Base-by-base conservation (phyloP, 2,329 filamentous ascomycete genomes). In the Fusarium pseudonygamai region DNA sequence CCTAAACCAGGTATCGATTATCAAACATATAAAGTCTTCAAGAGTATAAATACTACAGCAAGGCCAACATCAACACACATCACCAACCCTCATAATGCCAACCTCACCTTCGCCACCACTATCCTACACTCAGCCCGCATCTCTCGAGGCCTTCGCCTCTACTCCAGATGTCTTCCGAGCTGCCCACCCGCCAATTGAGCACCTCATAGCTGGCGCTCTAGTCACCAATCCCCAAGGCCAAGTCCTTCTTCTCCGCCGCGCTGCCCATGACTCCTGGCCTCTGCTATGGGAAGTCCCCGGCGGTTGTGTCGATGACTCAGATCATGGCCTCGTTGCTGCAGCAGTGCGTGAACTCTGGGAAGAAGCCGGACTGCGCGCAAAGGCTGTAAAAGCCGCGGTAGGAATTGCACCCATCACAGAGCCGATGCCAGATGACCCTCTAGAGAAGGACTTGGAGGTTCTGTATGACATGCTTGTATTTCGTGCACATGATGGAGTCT, bases 311-410 rank as follows among this genome's bases (percentile, higher is more conserved):
- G 76, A 78, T 46, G 53, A 67, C 24, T 32, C 57, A 18, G 77
- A 78, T 50, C 56, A 55, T 9, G 64, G 66, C 60, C 45, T 78
- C 34, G 64, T 78, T 24, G 73, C 73, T 34, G 77, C 71, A 30
- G 77, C 76, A 5, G 83, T 81, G 11, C 82, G 86, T 34, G 86
- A 88, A 76, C 79, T 88, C 3, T 81, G 78, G 77, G 86, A 88
- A 72, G 86, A 87, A 73, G 77, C 85, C 1, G 82, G 83, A 0
- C 79, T 87, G 1, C 49, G 63, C 5, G 81, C 80, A 11, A 72
- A 62, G 2, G 61, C 63, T 12, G 78, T 84, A 5, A 72, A 71
- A 15, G 65, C 65, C 9, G 66, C 76, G 3, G 75, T 80, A 5
- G 69, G 75, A 3, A 45, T 76, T 43, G 43, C 46, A 4, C 42